Evolutionary conservation across 495 filamentous ascomycete species (phyloP), one percentile per base, ranked within the genome.

Genomic region (Parathielavia appendiculata): DNA sequence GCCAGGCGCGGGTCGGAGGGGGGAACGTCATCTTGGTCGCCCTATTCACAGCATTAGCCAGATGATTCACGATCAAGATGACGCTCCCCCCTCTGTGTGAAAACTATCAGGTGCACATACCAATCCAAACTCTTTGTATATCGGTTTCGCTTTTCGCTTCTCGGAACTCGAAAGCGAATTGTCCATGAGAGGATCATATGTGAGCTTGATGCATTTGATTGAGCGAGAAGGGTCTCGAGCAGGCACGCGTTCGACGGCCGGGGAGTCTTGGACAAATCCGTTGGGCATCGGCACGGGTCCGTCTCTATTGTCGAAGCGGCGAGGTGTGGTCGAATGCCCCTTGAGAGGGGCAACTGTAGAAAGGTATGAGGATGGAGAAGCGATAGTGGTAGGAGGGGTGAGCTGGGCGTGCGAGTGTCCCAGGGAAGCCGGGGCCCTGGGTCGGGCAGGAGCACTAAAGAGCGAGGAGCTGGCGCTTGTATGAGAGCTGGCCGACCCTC

Each of bases 1-100:
- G 78, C 81, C 12, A 92, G 76, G 60, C 91, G 87, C 35, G 91
- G 91, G 69, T 97, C 92, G 26, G 83, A 66, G 60, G 88, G 83
- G 65, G 80, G 79, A 75, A 74, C 77, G 72, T 84, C 81, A 71
- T 86, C 82, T 76, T 86, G 82, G 72, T 84, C 56, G 72, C 73
- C 76, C 74, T 77, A 57, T 59, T 58, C 69, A 54, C 69, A 57
- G 66, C 70, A 79, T 79, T 79, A 78, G 76, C 78, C 76, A 76
- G 60, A 59, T 63, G 58, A 65, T 71, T 76, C 73, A 76, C 64
- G 69, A 66, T 65, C 72, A 72, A 80, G 77, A 80, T 78, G 80
- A 82, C 80, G 72, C 78, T 69, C 80, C 76, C 75, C 74, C 69
- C 61, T 66, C 63, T 52, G 36, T 59, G 56, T 68, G 46, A 61